phyloP scores from a whole-genome alignment of 371 early-diverging fungal genomes.

The Mucor ambiguus region DNA sequence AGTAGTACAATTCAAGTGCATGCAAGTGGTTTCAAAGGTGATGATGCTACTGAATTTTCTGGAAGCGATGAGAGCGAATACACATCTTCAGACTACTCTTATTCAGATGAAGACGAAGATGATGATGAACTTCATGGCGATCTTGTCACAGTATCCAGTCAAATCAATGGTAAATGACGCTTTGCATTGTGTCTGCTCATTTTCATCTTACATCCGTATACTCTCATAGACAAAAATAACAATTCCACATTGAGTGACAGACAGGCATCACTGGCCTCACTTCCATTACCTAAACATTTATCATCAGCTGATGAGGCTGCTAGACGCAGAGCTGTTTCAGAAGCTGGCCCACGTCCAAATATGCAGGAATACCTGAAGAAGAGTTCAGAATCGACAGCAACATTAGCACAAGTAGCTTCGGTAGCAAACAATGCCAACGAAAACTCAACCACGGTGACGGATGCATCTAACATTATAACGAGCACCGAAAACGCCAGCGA shows the following conservation, averaged over 20 bases:
- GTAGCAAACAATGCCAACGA: neutral
- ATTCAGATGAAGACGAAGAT: constrained; percentile 14
- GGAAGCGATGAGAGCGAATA: neutral
- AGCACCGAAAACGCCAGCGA: neutral
- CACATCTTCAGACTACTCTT: constrained; percentile 10
- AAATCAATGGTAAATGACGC: neutral
- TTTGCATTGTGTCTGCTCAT: neutral
- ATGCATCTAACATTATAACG: neutral
- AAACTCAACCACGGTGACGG: neutral
- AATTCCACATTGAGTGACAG: neutral
- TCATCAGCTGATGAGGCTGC: constrained; percentile 12
- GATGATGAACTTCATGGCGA: neutral
- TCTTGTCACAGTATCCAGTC: neutral
- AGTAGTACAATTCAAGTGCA: constrained; percentile 27
- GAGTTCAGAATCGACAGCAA: neutral
- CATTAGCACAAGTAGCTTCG: neutral
- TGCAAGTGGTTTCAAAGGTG: constrained; percentile 2
- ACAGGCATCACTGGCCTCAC: constrained; percentile 18
- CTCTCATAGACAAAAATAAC: neutral
- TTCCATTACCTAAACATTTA: constrained; percentile 11
- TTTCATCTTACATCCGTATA: neutral
- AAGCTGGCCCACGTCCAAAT: constrained; percentile 38
- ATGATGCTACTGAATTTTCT: constrained; percentile 4
- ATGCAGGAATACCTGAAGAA: constrained; percentile 16
- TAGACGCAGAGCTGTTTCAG: constrained; percentile 24